Conservation (phyloP, 2,329 filamentous ascomycete genomes). For the Alternaria postmessia region DNA sequence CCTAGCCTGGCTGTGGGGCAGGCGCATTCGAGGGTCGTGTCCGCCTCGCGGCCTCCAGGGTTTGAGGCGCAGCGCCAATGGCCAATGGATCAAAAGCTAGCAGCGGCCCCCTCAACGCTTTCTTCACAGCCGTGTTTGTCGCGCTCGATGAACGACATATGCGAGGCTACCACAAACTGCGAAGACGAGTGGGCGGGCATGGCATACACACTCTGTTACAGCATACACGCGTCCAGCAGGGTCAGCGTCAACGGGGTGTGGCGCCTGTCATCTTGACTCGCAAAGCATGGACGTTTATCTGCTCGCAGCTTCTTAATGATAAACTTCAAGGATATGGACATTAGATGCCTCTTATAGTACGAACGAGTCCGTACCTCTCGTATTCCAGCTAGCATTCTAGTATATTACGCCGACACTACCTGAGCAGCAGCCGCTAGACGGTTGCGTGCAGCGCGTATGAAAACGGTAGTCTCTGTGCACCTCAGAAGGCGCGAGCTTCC, state of each 20-base stretch:
- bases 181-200: not conserved
- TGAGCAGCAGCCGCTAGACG: not conserved
- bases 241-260: not conserved
- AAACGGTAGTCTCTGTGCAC: not conserved
- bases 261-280: conserved; percentile 3
- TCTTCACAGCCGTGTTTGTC: conserved; percentile 12
- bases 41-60: conserved; percentile 34
- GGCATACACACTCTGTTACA: not conserved
- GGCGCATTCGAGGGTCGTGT: conserved; percentile 34
- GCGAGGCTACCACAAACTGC: not conserved
- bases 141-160: conserved; percentile 16
- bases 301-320: conserved; percentile 1
- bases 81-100: conserved; percentile 20
- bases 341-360: not conserved
- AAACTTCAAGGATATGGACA: not conserved
- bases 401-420: not conserved
- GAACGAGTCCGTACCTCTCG: not conserved
- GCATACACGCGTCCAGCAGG: conserved; percentile 2
- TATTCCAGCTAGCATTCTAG: not conserved
- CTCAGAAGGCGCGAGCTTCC: not conserved
- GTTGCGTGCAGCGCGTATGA: not conserved
- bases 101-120: conserved; percentile 7
- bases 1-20: conserved; percentile 36
- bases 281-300: not conserved
- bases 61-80: conserved; percentile 27